phyloP scores from a whole-genome alignment of 2,329 filamentous ascomycete species.

The Fusarium setosum region DNA sequence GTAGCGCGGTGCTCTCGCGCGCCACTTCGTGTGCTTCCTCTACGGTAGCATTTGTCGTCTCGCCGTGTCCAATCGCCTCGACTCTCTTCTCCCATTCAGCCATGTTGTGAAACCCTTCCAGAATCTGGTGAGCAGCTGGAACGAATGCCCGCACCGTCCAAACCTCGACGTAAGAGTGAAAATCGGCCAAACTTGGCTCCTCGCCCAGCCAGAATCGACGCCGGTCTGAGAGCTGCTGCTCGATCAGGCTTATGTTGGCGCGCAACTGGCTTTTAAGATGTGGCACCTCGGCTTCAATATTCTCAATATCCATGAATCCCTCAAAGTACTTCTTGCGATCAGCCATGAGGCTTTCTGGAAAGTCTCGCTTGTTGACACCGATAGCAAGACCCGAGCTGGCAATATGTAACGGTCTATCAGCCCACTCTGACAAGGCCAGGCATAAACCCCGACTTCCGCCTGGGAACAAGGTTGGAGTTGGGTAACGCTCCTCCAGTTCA shows the following conservation, averaged over 20 bases:
- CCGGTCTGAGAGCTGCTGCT: neutral
- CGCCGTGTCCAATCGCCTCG: neutral
- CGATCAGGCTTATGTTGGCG: neutral
- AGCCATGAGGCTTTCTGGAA: neutral
- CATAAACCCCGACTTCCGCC: neutral
- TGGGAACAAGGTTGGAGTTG: neutral
- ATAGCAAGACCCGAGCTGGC: neutral
- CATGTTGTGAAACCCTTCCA: neutral
- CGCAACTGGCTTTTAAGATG: neutral
- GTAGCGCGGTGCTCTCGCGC: neutral
- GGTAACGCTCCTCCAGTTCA: neutral
- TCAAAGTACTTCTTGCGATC: neutral
- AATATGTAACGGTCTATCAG: neutral
- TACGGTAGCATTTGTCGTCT: neutral
- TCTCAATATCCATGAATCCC: neutral
- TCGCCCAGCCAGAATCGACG: neutral
- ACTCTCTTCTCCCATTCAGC: neutral
- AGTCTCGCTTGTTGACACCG: neutral
- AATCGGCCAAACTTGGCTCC: neutral
- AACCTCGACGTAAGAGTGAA: neutral
- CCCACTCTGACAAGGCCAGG: neutral
- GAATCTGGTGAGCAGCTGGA: neutral
- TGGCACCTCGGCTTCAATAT: neutral
- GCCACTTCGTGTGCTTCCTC: neutral
- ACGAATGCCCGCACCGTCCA: neutral